A percentile compares a stretch with the other conserved stretches of the same genome.
These are phyloP conservation scores for Ceratocystis harringtonii DNA, from an alignment of 2,329 filamentous ascomycete species.

Conservation along the genomic window DNA sequence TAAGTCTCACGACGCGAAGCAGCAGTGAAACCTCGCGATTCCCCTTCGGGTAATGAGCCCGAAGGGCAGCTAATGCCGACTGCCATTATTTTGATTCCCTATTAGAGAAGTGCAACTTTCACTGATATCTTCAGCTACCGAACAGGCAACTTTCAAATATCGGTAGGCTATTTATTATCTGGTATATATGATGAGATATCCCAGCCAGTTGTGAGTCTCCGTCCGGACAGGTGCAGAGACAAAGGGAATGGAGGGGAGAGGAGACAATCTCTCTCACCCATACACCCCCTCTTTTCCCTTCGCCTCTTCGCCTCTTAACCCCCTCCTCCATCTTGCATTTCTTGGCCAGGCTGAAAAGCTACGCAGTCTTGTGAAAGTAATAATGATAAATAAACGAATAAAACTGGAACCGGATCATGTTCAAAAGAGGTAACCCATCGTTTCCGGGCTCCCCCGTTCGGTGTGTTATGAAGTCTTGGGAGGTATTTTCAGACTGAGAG, in stretches of 20 bases:
- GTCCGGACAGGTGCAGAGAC: too few relatives aligned
- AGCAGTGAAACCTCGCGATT: neutral
- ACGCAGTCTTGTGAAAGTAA: neutral
- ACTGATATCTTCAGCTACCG: neutral
- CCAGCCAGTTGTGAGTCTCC: neutral
- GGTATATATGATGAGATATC: neutral
- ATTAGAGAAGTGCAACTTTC: neutral
- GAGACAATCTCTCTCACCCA: neutral
- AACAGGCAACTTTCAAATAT: neutral
- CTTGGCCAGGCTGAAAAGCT: neutral
- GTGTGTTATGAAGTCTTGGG: neutral
- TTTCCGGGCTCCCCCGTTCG: neutral
- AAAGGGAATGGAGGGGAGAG: too few relatives aligned
- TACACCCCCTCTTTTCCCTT: neutral
- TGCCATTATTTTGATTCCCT: neutral
- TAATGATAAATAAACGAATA: neutral
- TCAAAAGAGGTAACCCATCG: neutral
- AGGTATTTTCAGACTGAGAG: neutral
- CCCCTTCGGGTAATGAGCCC: neutral
- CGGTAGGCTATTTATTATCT: neutral
- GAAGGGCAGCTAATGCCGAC: neutral
- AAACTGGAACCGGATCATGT: neutral
- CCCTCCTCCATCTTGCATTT: neutral
- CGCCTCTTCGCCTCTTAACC: neutral
- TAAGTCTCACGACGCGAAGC: neutral